Evolutionary conservation across 106 monocot genomes (phyloP).

Genomic region (Ottelia alismoides): DNA sequence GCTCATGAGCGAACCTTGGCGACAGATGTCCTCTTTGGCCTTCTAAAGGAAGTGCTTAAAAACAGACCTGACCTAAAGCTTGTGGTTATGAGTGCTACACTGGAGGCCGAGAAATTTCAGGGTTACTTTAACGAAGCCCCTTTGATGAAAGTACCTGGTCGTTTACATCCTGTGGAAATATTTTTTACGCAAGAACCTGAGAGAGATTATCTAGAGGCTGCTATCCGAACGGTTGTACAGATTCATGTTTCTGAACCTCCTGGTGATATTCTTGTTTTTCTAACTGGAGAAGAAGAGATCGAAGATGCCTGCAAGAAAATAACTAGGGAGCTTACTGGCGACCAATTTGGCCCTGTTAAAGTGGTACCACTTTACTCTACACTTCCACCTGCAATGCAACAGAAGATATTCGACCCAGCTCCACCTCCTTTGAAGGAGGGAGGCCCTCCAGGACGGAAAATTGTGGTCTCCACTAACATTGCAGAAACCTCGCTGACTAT

Average conservation of each 20-base stretch:
- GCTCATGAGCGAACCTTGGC: constrained; percentile 27
- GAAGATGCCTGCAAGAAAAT: constrained; percentile 29
- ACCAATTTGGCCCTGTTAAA: constrained; percentile 24
- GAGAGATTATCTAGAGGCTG: constrained; percentile 30
- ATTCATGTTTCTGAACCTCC: constrained; percentile 23
- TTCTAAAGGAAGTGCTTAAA: constrained; percentile 21
- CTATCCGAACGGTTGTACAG: constrained; percentile 21
- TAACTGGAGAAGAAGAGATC: constrained; percentile 29
- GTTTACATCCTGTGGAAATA: constrained; percentile 25
- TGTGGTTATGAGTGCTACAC: constrained; percentile 26
- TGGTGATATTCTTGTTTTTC: constrained; percentile 29
- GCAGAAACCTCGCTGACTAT: constrained; percentile 27
- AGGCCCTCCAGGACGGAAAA: constrained; percentile 23
- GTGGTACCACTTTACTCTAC: constrained; percentile 23
- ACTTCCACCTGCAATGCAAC: constrained; percentile 25
- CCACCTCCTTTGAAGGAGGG: constrained; percentile 16
- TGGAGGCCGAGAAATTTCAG: constrained; percentile 29
- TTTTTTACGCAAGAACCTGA: constrained; percentile 24
- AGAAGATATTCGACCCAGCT: constrained; percentile 22
- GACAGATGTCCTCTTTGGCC: constrained; percentile 27
- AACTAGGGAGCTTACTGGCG: constrained; percentile 21
- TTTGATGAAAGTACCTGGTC: constrained; percentile 26
- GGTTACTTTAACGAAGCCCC: constrained; percentile 21
- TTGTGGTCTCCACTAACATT: constrained; percentile 24
- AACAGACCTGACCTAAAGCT: constrained; percentile 23